Conservation (phyloP, 495 filamentous ascomycete genomes). For the Penicillium riverlandense region DNA sequence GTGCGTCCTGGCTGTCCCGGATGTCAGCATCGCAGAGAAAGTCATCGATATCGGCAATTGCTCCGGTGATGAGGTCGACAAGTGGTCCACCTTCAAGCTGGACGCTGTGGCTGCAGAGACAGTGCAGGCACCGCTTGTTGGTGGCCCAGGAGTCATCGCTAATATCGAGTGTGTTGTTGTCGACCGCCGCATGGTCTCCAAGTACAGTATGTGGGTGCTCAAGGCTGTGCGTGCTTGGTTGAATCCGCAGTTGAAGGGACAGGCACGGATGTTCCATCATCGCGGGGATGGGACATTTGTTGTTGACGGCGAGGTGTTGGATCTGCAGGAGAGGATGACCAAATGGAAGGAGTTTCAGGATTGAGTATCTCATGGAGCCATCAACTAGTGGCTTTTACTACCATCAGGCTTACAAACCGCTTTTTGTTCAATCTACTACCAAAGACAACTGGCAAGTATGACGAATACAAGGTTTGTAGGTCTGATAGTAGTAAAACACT, state of each 20-base stretch:
- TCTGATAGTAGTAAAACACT: too few relatives aligned
- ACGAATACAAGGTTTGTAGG: too few relatives aligned
- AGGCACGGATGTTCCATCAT: constrained; percentile 25
- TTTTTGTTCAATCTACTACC: too few relatives aligned
- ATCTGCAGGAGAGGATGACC: constrained; percentile 27
- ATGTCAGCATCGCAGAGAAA: constrained; percentile 16
- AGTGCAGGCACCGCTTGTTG: constrained; percentile 26
- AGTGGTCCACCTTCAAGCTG: constrained; percentile 23
- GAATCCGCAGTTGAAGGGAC: constrained; percentile 18
- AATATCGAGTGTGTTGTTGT: constrained; percentile 32
- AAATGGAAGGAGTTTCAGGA: constrained; percentile 33
- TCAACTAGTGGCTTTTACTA: too few relatives aligned
- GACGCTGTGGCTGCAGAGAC: constrained; percentile 22
- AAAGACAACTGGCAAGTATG: too few relatives aligned
- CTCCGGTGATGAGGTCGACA: constrained; percentile 8
- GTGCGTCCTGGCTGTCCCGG: constrained; percentile 25
- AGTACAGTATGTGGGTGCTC: constrained; percentile 31
- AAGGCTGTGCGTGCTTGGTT: constrained; percentile 25
- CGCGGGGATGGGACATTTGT: constrained; percentile 29
- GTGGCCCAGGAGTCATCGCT: constrained; percentile 20
- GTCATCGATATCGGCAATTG: constrained; percentile 29
- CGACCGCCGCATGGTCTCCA: constrained; percentile 25
- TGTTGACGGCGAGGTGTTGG: constrained; percentile 25
- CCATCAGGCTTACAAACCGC: too few relatives aligned
- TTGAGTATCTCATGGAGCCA: constrained; percentile 1